phyloP scores from a whole-genome alignment of 805 yeast genomes.

The Candida fluviatilis region DNA sequence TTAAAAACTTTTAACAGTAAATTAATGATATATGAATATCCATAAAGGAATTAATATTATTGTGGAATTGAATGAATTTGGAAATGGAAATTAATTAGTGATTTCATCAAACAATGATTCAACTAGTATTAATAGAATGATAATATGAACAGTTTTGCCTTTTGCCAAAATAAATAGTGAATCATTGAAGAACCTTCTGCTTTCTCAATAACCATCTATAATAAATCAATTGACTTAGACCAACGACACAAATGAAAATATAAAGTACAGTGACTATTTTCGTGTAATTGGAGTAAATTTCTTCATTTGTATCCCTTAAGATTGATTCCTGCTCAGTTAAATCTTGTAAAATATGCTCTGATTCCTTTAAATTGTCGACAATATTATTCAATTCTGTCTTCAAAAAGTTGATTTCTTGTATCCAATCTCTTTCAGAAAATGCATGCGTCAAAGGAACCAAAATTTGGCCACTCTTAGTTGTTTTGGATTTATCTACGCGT shows the following conservation, averaged over 20 bases:
- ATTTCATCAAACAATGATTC: too few relatives aligned
- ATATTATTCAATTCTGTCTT: conserved; percentile 29
- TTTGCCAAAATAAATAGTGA: too few relatives aligned
- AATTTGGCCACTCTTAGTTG: conserved; percentile 5
- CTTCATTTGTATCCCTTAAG: conserved; percentile 36
- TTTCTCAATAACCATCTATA: conserved; percentile 26
- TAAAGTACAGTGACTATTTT: conserved; percentile 22
- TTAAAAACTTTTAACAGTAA: not conserved
- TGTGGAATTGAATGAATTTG: too few relatives aligned
- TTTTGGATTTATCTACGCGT: not conserved
- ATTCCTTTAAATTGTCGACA: conserved; percentile 24
- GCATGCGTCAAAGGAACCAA: conserved; percentile 14
- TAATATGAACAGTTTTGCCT: too few relatives aligned
- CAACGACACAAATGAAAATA: conserved; percentile 23
- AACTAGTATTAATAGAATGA: too few relatives aligned
- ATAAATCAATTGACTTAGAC: conserved; percentile 28
- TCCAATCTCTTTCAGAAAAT: conserved; percentile 27
- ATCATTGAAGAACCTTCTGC: conserved; percentile 14
- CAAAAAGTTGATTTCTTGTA: conserved; percentile 23
- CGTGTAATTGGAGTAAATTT: conserved; percentile 32
- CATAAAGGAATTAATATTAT: too few relatives aligned
- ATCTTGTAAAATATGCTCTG: conserved; percentile 22
- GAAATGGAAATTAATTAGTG: too few relatives aligned
- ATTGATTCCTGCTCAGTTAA: conserved; percentile 30
- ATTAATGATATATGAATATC: conserved; percentile 1